A percentile compares a stretch with the other conserved stretches of the same genome.
These are phyloP conservation scores for Eutrema japonicum DNA, from an alignment of 345 rosid species.

Conservation along the genomic window DNA sequence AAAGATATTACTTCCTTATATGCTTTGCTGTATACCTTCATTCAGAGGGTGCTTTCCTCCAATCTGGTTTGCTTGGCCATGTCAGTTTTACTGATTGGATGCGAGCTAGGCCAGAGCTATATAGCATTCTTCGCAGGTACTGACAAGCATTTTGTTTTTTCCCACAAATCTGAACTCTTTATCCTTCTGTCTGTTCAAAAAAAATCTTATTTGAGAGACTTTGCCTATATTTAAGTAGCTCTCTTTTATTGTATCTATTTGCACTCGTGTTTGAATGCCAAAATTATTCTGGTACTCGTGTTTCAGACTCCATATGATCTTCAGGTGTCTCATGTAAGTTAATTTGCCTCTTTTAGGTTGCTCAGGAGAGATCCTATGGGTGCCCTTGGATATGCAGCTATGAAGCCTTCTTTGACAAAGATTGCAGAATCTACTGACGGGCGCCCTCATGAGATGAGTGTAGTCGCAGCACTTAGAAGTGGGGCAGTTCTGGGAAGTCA, in stretches of 20 bases:
- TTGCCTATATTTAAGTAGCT: conserved; percentile 15
- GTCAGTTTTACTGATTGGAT: conserved; percentile 98
- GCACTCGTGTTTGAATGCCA: conserved; percentile 9
- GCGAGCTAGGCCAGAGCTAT: conserved; percentile 97
- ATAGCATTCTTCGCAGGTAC: conserved; percentile 95
- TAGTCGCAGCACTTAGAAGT: conserved; percentile 84
- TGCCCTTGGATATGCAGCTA: conserved; percentile 79
- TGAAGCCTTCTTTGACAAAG: conserved; percentile 74
- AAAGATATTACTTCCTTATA: conserved; percentile 96
- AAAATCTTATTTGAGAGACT: background rate
- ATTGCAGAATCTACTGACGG: conserved; percentile 80
- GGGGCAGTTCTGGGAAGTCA: conserved; percentile 98
- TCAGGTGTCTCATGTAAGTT: conserved; percentile 34
- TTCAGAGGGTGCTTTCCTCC: conserved; percentile 86
- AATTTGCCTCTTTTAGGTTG: conserved; percentile 57
- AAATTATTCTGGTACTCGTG: conserved; percentile 4
- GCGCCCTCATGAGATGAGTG: conserved; percentile 89
- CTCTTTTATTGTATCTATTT: conserved; percentile 9
- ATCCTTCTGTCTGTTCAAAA: conserved; percentile 11
- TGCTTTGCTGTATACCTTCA: conserved; percentile 96
- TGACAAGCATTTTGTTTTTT: conserved; percentile 11
- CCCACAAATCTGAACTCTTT: background rate
- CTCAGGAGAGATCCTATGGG: conserved; percentile 99
- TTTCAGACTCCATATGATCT: conserved; percentile 11
- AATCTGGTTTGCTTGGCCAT: conserved; percentile 70